phyloP scores from a whole-genome alignment of 768 basidiomycete species.

The Cystobasidium ongulense region DNA sequence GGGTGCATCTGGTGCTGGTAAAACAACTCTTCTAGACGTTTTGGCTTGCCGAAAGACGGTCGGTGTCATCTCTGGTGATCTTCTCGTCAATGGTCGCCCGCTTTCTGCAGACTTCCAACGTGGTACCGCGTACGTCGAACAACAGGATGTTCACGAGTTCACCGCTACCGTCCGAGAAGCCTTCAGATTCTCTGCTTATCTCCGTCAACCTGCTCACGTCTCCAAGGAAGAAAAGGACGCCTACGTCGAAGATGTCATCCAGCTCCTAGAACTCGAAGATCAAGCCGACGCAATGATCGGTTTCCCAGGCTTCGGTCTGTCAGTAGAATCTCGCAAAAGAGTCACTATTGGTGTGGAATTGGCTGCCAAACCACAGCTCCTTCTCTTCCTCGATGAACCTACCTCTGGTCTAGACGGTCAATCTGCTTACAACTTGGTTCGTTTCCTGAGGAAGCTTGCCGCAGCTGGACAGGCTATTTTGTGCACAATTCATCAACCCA shows the following conservation, averaged over 20 bases:
- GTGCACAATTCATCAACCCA: slow-evolving; percentile 50
- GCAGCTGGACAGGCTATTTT: slow-evolving; percentile 48
- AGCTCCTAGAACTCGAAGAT: slow-evolving; percentile 75
- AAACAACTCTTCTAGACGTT: slow-evolving; percentile 61
- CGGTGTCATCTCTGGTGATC: slow-evolving; percentile 66
- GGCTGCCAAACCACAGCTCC: slow-evolving; percentile 54
- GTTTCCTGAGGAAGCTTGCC: slow-evolving; percentile 48
- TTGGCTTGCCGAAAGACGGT: slow-evolving; percentile 54
- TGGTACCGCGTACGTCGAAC: slow-evolving; percentile 69
- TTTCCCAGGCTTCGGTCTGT: slow-evolving; percentile 44
- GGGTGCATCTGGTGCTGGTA: slow-evolving; percentile 72
- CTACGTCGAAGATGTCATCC: slow-evolving; percentile 56
- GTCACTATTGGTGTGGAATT: slow-evolving; percentile 67
- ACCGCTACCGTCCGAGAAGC: slow-evolving; percentile 52
- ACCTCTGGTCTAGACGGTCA: slow-evolving; percentile 50
- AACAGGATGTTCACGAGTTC: slow-evolving; percentile 68
- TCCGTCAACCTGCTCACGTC: slow-evolving; percentile 39
- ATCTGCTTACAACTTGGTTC: slow-evolving; percentile 48
- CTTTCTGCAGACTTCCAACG: slow-evolving; percentile 55
- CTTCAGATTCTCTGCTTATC: slow-evolving; percentile 41
- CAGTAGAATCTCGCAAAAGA: slow-evolving; percentile 41
- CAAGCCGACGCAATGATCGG: slow-evolving; percentile 70
- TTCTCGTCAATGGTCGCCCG: slow-evolving; percentile 58
- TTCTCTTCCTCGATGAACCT: slow-evolving; percentile 52
- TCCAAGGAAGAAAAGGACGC: slow-evolving; percentile 42